A percentile compares a stretch with the other conserved stretches of the same genome.
Evolutionary conservation across 2,329 filamentous ascomycete species (phyloP).

Genomic region (Neopestalotiopsis rosae): DNA sequence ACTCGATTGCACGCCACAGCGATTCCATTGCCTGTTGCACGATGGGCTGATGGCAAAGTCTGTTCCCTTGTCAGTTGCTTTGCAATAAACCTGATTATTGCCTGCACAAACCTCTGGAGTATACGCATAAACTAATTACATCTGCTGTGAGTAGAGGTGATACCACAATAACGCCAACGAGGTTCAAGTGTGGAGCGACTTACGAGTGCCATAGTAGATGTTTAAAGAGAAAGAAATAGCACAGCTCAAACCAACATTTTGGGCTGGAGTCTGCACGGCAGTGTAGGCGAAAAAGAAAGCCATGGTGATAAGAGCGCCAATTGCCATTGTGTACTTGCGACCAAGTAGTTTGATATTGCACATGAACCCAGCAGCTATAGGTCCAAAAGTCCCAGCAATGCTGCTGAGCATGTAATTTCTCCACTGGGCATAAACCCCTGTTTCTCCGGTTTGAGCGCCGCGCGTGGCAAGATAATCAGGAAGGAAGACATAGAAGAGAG

Average conservation of each 20-base stretch:
- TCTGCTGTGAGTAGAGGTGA: neutral
- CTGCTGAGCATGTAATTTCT: conserved; percentile 76
- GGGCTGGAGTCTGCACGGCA: conserved; percentile 62
- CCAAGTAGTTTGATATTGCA: conserved; percentile 64
- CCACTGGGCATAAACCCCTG: conserved; percentile 59
- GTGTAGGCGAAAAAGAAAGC: conserved; percentile 79
- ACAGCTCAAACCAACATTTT: conserved; percentile 73
- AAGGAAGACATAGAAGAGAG: conserved; percentile 78
- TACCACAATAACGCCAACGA: neutral
- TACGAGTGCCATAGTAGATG: conserved; percentile 69
- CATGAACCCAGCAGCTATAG: conserved; percentile 71
- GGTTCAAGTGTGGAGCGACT: neutral
- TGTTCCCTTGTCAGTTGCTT: no score
- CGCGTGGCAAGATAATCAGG: neutral
- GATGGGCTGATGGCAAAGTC: conserved; percentile 66
- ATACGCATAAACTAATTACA: conserved; percentile 59
- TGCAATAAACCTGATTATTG: no score
- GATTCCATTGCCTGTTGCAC: conserved; percentile 77
- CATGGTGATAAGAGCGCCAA: conserved; percentile 71
- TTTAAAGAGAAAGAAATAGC: conserved; percentile 71
- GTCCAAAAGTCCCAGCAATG: conserved; percentile 69
- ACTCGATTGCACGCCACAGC: conserved; percentile 73
- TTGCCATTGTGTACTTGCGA: conserved; percentile 68
- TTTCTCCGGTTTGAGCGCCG: neutral
- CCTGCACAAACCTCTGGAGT: conserved; percentile 54